Base-by-base conservation (phyloP, 805 yeast species). In the Candida ficus region DNA sequence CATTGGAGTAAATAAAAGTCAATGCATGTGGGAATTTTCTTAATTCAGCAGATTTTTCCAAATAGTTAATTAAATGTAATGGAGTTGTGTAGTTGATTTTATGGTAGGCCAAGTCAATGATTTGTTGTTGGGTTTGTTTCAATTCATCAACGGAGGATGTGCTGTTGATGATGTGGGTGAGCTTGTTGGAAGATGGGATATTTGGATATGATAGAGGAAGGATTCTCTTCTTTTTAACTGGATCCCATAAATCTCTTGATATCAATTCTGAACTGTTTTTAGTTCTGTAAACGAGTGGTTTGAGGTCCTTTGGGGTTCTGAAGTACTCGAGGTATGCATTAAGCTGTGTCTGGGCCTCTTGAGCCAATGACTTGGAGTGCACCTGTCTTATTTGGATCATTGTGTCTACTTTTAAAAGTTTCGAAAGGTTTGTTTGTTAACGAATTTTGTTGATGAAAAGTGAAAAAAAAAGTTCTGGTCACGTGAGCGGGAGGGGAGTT, bases 281-380 rank as follows among this genome's bases (percentile, higher is more conserved):
- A 28, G 64, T 61, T 50, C 71, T 63, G 49, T 68, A 68, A 20
- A 68, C 62, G 34, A 61, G 53, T 6, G 70, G 67, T 52, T 62
- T 65, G 23, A 64, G 37, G 3, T 53, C 42, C 32, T 51, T 57
- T 22, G 57, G 53, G 3, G 69, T 62, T 29, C 55, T 56, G 48
- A 60, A 60, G 46, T 61, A 68, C 17, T 52, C 48, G 38, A 62
- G 56, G 39, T 56, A 65, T 1, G 60, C 51, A 3, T 57, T 56
- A n/a, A 67, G 44, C 43, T 54, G 52, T 27, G 46, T 51, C 31
- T 46, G 53, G 5, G 63, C 54, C 19, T 32, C 35, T 22, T 31
- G 21, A 7, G 34, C 29, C 23, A 35, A 17, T 12, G 37, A 10
- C n/a, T 25, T 23, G 17, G 19, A n/a, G 32, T 28, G 19, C 18